Evolutionary conservation across 805 yeast genomes (phyloP).

Genomic region (Kodamaea hsintzibuensis): DNA sequence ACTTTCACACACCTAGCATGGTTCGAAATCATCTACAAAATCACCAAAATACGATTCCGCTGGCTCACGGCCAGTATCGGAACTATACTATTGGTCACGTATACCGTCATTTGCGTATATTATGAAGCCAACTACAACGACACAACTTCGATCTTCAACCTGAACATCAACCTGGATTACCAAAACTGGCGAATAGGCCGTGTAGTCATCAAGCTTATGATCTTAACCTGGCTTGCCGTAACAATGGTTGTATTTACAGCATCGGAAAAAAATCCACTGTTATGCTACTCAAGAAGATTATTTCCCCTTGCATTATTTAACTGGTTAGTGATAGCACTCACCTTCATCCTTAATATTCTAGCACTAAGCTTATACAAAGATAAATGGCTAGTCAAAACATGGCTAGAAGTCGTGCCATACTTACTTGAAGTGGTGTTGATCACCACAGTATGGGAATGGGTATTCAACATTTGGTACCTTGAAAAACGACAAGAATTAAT

Average conservation of each 20-base stretch:
- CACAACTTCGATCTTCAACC: constrained; percentile 11
- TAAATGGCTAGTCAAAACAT: constrained; percentile 48
- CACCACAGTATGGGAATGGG: constrained; percentile 68
- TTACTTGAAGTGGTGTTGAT: constrained; percentile 50
- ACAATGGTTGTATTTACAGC: constrained; percentile 41
- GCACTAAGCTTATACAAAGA: constrained; percentile 25
- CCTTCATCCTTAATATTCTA: constrained; percentile 31
- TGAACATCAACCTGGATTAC: constrained; percentile 3
- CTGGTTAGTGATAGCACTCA: constrained; percentile 40
- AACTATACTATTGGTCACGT: constrained; percentile 13
- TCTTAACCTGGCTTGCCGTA: constrained; percentile 30
- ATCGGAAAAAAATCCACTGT: constrained; percentile 33
- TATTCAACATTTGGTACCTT: constrained; percentile 51
- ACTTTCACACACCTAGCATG: constrained; percentile 54
- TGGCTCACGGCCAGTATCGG: constrained; percentile 26
- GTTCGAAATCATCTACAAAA: constrained; percentile 46
- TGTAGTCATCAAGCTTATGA: constrained; percentile 28
- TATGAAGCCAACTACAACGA: constrained; percentile 13
- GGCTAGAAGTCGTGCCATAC: constrained; percentile 44
- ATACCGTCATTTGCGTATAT: constrained; percentile 18
- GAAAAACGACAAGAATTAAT: constrained; percentile 52
- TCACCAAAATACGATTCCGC: constrained; percentile 25
- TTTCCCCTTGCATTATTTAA: constrained; percentile 51
- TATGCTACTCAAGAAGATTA: constrained; percentile 47
- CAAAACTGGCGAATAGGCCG: constrained; percentile 27